These are phyloP conservation scores for Capsicum chinense DNA, from an alignment of 257 asterid genomes.

Conservation along the genomic window DNA sequence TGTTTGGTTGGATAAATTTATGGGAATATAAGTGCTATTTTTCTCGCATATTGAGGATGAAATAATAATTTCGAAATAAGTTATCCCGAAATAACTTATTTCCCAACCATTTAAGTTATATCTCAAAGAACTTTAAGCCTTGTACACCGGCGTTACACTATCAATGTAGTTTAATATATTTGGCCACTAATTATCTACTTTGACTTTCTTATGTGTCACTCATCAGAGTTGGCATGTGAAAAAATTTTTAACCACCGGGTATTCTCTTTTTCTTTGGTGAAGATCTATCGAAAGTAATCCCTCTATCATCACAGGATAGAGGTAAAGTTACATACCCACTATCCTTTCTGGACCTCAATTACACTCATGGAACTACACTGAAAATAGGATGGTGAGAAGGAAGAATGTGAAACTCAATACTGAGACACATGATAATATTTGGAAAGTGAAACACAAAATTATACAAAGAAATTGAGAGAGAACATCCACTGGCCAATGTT, in stretches of 20 bases:
- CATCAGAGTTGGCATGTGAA: neutral
- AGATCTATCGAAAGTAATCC: neutral
- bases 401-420: neutral
- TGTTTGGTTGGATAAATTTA: no score
- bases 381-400: neutral
- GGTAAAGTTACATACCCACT: no score
- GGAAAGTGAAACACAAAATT: neutral
- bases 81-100: no score
- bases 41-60: no score
- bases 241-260: neutral
- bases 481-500: neutral
- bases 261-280: neutral
- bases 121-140: no score
- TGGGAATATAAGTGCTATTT: no score
- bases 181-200: no score
- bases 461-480: neutral
- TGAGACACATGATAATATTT: neutral
- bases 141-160: neutral
- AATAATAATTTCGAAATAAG: no score
- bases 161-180: neutral
- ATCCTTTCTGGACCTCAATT: no score
- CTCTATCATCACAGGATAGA: neutral
- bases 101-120: no score
- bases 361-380: neutral
- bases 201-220: slow-evolving; percentile 13